These are phyloP conservation scores for Fraxinus velutina DNA, from an alignment of 305 asterid genomes.

Conservation along the genomic window DNA sequence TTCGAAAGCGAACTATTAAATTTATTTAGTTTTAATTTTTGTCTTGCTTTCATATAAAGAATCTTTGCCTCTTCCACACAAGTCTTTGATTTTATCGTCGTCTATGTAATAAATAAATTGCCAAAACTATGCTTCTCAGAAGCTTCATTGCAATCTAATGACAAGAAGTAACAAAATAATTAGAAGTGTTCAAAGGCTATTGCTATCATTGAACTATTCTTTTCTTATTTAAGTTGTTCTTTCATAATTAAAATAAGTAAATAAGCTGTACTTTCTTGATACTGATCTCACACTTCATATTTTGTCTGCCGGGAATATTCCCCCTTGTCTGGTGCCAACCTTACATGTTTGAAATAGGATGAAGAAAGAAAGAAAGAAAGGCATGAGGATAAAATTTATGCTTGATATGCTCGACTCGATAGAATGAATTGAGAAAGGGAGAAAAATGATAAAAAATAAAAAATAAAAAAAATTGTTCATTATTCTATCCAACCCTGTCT, in stretches of 20 bases:
- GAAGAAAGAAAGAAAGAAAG: not conserved
- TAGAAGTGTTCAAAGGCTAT: not conserved
- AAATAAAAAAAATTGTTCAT: not conserved
- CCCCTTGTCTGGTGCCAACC: conserved; percentile 21
- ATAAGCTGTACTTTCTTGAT: not conserved
- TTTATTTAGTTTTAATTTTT: not conserved
- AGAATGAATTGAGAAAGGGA: not conserved
- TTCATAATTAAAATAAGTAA: not conserved
- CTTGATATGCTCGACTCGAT: not conserved
- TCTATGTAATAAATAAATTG: not conserved
- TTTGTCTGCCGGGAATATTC: conserved; percentile 27
- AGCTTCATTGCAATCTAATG: not conserved
- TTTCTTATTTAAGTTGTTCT: not conserved
- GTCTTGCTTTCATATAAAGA: not conserved
- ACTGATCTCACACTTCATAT: not conserved
- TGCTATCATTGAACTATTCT: not conserved
- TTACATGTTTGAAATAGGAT: not conserved
- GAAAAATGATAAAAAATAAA: not conserved
- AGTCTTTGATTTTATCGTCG: not conserved
- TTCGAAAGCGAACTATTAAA: not conserved
- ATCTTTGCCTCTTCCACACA: not conserved
- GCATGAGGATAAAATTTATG: not conserved
- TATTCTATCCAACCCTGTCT: not conserved
- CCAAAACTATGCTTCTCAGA: not conserved
- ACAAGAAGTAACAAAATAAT: not conserved